These are phyloP conservation scores for Sanghuangporus sanghuang DNA, from an alignment of 1,284 basidiomycete species.

Conservation along the genomic window DNA sequence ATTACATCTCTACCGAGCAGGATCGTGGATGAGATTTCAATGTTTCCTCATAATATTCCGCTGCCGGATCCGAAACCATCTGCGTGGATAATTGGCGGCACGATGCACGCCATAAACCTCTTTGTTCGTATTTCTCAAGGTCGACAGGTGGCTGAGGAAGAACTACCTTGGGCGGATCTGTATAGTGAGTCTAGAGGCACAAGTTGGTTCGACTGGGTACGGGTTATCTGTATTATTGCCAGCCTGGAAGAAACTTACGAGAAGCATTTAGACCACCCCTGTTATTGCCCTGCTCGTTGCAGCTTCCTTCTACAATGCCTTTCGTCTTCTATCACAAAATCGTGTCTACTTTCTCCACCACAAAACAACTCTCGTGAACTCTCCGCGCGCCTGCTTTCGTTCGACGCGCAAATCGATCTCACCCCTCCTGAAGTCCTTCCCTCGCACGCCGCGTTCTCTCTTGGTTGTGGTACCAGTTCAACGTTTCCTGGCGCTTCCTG, in stretches of 20 bases:
- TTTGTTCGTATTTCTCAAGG: conserved; percentile 56
- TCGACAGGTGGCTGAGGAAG: conserved; percentile 52
- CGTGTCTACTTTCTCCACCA: conserved; percentile 62
- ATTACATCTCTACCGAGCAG: conserved; percentile 57
- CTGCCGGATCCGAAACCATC: conserved; percentile 59
- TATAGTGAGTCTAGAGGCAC: conserved; percentile 55
- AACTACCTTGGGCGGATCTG: conserved; percentile 73
- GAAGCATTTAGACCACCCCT: conserved; percentile 47
- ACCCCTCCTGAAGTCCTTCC: conserved; percentile 37
- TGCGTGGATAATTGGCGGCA: conserved; percentile 59
- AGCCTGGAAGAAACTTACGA: not conserved
- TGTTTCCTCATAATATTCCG: conserved; percentile 73
- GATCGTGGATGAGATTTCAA: conserved; percentile 65
- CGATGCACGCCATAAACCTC: conserved; percentile 62
- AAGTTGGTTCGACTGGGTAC: conserved; percentile 79
- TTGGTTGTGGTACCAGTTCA: conserved; percentile 43
- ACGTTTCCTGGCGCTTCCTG: conserved; percentile 59
- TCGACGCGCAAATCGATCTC: conserved; percentile 41
- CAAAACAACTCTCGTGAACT: conserved; percentile 57
- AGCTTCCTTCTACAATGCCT: conserved; percentile 48
- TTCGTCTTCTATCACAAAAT: conserved; percentile 63
- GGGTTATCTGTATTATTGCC: not conserved
- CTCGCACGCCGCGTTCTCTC: conserved; percentile 31
- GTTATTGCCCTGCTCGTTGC: conserved; percentile 48
- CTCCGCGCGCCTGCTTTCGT: conserved; percentile 64